These are phyloP conservation scores for Podospora sp. DNA, from an alignment of 495 filamentous ascomycete species.

Conservation along the genomic window DNA sequence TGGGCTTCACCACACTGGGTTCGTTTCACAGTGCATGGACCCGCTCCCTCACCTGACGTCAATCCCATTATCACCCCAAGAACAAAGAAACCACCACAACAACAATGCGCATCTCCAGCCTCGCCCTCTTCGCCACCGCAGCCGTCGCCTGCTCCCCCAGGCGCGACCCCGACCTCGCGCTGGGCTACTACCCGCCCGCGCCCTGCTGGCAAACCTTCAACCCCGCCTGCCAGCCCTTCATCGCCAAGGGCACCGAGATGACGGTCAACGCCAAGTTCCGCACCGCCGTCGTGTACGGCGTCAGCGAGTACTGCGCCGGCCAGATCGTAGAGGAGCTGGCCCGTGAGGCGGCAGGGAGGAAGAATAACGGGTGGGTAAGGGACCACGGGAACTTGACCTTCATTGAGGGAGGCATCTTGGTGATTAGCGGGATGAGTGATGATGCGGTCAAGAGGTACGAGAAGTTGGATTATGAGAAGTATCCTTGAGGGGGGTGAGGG, in stretches of 20 bases:
- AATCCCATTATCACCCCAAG: no score
- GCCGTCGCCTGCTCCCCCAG: conserved; percentile 26
- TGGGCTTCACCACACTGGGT: no score
- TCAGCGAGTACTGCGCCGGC: conserved; percentile 21
- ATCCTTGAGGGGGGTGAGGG: neutral
- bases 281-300: conserved; percentile 25
- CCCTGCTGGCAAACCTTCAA: conserved; percentile 36
- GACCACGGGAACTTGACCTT: conserved; percentile 25
- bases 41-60: no score
- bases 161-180: conserved; percentile 26
- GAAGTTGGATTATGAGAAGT: conserved; percentile 18
- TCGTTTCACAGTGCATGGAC: no score
- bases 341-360: conserved; percentile 23
- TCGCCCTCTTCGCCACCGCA: neutral
- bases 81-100: no score
- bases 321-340: conserved; percentile 30
- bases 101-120: conserved; percentile 1
- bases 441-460: conserved; percentile 21
- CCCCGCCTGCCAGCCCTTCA: conserved; percentile 26
- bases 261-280: conserved; percentile 24
- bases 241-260: conserved; percentile 22
- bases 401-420: conserved; percentile 24
- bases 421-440: conserved; percentile 29
- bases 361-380: conserved; percentile 29
- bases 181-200: conserved; percentile 32